Conservation (phyloP, 768 basidiomycete genomes). For the Lentinula boryana region DNA sequence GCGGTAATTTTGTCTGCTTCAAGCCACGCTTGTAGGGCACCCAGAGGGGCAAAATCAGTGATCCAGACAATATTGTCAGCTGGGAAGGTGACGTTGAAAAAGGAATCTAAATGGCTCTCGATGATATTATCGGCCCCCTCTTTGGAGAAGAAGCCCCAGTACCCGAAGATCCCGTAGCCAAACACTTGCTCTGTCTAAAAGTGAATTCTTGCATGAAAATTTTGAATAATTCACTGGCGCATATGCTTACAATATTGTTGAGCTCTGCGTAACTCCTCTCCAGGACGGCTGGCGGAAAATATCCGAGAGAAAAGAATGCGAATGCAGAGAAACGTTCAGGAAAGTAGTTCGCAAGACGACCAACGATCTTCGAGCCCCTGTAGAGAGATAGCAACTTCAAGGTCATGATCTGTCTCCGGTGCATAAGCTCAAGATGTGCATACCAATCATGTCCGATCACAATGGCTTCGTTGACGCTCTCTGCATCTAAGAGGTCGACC, state of each 20-base stretch:
- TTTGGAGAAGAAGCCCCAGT: slow-evolving; percentile 31
- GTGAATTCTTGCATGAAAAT: too few species aligned
- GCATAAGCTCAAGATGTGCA: neutral
- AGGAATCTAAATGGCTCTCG: slow-evolving; percentile 32
- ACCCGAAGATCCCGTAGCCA: slow-evolving; percentile 34
- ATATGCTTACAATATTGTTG: slow-evolving; percentile 16
- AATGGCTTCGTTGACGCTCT: slow-evolving; percentile 19
- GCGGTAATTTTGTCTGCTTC: neutral
- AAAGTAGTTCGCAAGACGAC: slow-evolving; percentile 30
- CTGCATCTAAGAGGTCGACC: slow-evolving; percentile 25
- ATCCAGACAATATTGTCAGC: slow-evolving; percentile 27
- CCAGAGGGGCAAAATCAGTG: slow-evolving; percentile 8
- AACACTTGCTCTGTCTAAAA: neutral
- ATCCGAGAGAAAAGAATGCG: slow-evolving; percentile 29
- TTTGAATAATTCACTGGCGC: too few species aligned
- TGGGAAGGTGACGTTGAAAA: slow-evolving; percentile 28
- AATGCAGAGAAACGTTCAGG: slow-evolving; percentile 35
- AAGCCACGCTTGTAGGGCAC: neutral
- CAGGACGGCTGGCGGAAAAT: slow-evolving; percentile 17
- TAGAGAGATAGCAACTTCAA: neutral
- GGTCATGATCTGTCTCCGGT: neutral
- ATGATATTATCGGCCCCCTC: slow-evolving; percentile 24
- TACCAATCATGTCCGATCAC: slow-evolving; percentile 30
- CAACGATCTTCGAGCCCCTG: slow-evolving; percentile 22
- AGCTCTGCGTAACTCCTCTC: slow-evolving; percentile 17